Evolutionary conservation across 768 basidiomycete species (phyloP).

Genomic region (Hydnum rufescens): DNA sequence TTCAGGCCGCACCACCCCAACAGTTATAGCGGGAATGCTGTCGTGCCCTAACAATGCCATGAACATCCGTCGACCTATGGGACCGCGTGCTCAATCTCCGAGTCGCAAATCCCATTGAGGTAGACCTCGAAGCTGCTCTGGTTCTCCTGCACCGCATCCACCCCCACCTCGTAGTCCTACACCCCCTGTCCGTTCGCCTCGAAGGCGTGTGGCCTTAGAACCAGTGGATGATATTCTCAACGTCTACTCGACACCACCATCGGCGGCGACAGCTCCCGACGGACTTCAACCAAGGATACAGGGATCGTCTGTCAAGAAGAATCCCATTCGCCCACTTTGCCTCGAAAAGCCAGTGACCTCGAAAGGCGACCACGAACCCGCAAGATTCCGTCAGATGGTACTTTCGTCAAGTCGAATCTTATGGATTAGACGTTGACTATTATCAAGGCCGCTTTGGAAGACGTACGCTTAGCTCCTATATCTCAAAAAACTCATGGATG

Average conservation of each 20-base stretch:
- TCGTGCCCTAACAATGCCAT: neutral
- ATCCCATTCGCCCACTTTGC: too few species aligned
- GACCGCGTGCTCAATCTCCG: neutral
- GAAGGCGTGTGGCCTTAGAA: neutral
- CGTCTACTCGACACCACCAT: neutral
- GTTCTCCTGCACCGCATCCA: neutral
- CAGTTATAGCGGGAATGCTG: neutral
- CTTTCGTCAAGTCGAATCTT: too few species aligned
- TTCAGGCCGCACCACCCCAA: neutral
- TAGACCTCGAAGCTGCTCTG: neutral
- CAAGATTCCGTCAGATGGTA: too few species aligned
- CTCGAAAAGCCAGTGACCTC: too few species aligned
- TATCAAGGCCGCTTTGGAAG: conserved; percentile 37
- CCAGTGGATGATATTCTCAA: neutral
- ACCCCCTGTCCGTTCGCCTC: neutral
- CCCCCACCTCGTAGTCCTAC: neutral
- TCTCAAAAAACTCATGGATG: too few species aligned
- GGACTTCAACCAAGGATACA: conserved; percentile 27
- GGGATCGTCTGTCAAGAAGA: too few species aligned
- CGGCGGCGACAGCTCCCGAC: conserved; percentile 12
- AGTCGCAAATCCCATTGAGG: neutral
- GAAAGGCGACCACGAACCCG: too few species aligned
- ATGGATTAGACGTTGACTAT: too few species aligned
- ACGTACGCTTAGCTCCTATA: too few species aligned
- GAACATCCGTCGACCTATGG: neutral